Evolutionary conservation across 164 flowering plant genomes (phyloP), one percentile per base, ranked within the genome.

Genomic region (Magnolia kwangsiensis): DNA sequence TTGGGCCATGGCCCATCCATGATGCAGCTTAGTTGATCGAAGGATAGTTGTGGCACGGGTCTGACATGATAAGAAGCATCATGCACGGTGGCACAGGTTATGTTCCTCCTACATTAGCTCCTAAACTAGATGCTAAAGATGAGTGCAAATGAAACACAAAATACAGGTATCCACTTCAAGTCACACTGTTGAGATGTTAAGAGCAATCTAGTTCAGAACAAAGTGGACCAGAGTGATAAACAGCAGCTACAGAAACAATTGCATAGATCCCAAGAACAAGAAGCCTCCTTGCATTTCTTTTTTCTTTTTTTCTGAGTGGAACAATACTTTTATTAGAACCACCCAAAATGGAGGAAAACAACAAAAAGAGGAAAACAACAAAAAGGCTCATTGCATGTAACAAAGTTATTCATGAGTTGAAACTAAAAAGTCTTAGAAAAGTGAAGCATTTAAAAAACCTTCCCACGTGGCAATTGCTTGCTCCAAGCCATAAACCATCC

Each of bases 391-490:
- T n/a, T 19, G 23, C 72, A 70, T 70, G 50, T 21, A 50, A 79
- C 37, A 58, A 19, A 49, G 50, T 59, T 14, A 55, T 23, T 67
- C 8, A 66, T 10, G 23, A 27, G 29, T 27, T 27, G 29, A 27
- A 61, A 45, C 31, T 23, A 73, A 55, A 16, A 55, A 45, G 11
- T 18, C 7, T 10, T 49, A 18, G 74, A 18, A 67, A 67, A 64
- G 9, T 16, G 23, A 24, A 66, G 24, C 31, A 13, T 14, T 73
- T 45, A 50, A 80, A 92, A 75, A 67, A 95, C 98, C 98, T 88
- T 95, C 98, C 98, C 98, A 95, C 67, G 98, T 91, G 78, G 95
- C 98, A 84, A 95, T 85, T 69, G 98, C 98, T 75, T 72, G 88
- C 78, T 95, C 95, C 86, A 95, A 51, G 59, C 97, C 98, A 80